Evolutionary conservation across 1,284 basidiomycete species (phyloP).

Genomic region (Filobasidium uniguttulatum): DNA sequence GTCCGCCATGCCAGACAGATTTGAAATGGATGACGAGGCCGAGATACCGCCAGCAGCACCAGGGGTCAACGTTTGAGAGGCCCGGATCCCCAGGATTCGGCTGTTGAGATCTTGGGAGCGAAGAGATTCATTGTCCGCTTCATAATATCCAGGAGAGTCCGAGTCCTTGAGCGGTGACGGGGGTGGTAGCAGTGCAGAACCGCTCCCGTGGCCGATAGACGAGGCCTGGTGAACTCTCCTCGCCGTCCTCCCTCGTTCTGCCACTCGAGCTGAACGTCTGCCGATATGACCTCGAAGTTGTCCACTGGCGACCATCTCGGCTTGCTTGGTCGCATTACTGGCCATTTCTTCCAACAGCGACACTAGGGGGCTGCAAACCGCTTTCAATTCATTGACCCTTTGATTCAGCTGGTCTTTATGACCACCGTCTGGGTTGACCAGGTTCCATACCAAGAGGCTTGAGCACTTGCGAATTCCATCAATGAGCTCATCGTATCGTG

Average conservation of each 20-base stretch:
- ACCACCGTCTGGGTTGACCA: not conserved
- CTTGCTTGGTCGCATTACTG: not conserved
- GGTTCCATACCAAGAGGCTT: not conserved
- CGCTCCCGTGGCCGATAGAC: too few relatives aligned
- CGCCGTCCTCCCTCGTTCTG: not conserved
- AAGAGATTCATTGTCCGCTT: not conserved
- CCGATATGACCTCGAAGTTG: slow-evolving; percentile 6
- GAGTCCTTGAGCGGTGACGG: too few relatives aligned
- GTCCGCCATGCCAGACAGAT: slow-evolving; percentile 14
- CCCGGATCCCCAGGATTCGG: not conserved
- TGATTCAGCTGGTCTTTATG: not conserved
- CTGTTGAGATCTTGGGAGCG: not conserved
- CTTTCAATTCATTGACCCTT: not conserved
- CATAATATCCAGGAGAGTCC: not conserved
- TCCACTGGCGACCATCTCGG: not conserved
- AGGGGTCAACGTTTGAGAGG: not conserved
- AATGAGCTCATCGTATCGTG: not conserved
- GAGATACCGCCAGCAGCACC: slow-evolving; percentile 10
- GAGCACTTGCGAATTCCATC: not conserved
- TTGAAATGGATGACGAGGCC: slow-evolving; percentile 26
- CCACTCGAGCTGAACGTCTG: not conserved
- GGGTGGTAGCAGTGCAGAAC: too few relatives aligned
- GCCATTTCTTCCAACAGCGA: not conserved
- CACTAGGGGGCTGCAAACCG: not conserved
- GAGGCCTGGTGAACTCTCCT: not conserved